Evolutionary conservation across 352 stramenopile species (phyloP), one percentile per base, ranked within the genome.

Genomic region (Phytophthora sansomeana): DNA sequence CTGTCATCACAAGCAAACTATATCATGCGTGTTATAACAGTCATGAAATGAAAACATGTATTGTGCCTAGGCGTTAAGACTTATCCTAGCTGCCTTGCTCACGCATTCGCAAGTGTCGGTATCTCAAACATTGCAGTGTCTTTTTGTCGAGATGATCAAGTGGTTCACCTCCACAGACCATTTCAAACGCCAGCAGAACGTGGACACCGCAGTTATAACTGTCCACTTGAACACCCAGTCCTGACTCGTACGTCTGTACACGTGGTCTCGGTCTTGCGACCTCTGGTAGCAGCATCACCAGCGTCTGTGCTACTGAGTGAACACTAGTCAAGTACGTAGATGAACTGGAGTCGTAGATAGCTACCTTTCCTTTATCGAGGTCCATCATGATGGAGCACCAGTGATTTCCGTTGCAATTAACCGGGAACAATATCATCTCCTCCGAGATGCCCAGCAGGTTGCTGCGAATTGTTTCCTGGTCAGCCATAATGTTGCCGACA

Each of bases 321-420:
- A 63, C 36, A n/a, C 19, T n/a, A 5, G 39, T 4, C 1, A 14
- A 4, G 51, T 57, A 63, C 16, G 42, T 47, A 0, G 60, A 58
- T 28, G 30, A 47, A 8, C 42, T 63, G 2, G 52, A 56, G 9
- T 58, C 35, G 44, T 69, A 63, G 28, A 57, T 6, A 16, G 36
- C 38, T 5, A 44, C 28, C 11, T 43, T 28, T n/a, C 19, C 10
- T n/a, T 50, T 54, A 1, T n/a, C 1, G 10, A 60, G 26, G 5
- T 65, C 21, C 46, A 65, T 54, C 41, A 70, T 46, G 7, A 70
- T 17, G 14, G 39, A 51, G 16, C 59, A 68, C n/a, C n/a, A n/a
- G n/a, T n/a, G n/a, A n/a, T n/a, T n/a, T n/a, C n/a, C 33, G 24
- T 62, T 58, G 51, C 43, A 62, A 29, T 68, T 68, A 6, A 68